phyloP scores from a whole-genome alignment of 768 basidiomycete species.

The Pleurotus pulmonarius region DNA sequence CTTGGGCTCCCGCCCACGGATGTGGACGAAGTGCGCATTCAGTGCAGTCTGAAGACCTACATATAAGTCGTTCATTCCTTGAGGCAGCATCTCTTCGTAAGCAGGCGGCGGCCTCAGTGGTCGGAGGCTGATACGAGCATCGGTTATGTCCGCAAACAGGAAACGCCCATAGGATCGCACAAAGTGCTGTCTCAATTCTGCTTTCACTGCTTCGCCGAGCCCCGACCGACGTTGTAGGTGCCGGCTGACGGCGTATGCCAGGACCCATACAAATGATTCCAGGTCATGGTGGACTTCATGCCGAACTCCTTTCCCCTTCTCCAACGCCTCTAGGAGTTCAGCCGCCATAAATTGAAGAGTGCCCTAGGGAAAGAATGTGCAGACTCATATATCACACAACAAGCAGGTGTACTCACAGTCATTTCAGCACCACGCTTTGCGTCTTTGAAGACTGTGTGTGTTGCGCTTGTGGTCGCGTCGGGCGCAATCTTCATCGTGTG shows the following conservation, averaged over 20 bases:
- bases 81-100: too few species aligned
- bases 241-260: conserved; percentile 3
- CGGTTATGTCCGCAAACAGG: too few species aligned
- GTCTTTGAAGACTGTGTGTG: conserved; percentile 9
- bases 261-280: conserved; percentile 10
- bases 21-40: too few species aligned
- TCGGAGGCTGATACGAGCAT: too few species aligned
- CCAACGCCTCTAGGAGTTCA: conserved; percentile 7
- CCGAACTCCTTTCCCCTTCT: neutral
- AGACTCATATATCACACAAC: neutral
- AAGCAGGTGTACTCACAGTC: conserved; percentile 10
- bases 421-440: conserved; percentile 5
- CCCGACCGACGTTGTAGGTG: neutral
- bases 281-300: conserved; percentile 6
- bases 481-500: neutral
- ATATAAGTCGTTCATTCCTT: too few species aligned
- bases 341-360: conserved; percentile 21
- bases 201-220: too few species aligned
- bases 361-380: conserved; percentile 10
- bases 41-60: too few species aligned
- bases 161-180: too few species aligned
- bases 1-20: too few species aligned
- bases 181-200: too few species aligned
- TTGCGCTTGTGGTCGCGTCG: neutral
- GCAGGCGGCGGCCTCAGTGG: too few species aligned